Evolutionary conservation across 2,329 filamentous ascomycete species (phyloP).

Genomic region (Teratosphaeria viscida): DNA sequence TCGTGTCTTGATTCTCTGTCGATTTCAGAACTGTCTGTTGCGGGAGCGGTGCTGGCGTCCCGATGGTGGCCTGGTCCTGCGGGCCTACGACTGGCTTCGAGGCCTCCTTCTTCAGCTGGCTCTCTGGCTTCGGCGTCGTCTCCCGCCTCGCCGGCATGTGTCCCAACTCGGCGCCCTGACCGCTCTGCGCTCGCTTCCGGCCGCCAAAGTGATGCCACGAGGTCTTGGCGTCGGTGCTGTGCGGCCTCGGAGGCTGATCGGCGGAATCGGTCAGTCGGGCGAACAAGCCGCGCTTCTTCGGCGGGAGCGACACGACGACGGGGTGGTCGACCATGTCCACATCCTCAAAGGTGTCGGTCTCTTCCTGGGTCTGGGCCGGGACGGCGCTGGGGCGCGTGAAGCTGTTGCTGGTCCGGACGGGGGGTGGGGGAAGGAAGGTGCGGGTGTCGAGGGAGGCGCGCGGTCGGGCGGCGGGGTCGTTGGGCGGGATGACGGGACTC

Average conservation of each 20-base stretch:
- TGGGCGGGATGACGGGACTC: slow-evolving; percentile 58
- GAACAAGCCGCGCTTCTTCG: slow-evolving; percentile 72
- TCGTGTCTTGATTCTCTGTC: not conserved
- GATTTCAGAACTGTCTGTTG: not conserved
- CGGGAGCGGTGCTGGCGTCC: not conserved
- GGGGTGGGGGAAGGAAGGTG: slow-evolving; percentile 28
- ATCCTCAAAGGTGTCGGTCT: slow-evolving; percentile 70
- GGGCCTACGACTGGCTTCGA: not conserved
- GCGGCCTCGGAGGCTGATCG: slow-evolving; percentile 8
- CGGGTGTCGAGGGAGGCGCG: slow-evolving; percentile 73
- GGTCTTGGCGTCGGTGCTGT: slow-evolving; percentile 10
- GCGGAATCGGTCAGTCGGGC: slow-evolving; percentile 7
- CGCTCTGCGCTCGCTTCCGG: slow-evolving; percentile 61
- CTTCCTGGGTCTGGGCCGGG: slow-evolving; percentile 19
- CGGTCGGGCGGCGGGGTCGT: slow-evolving; percentile 39
- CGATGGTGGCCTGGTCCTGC: not conserved
- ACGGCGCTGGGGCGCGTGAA: slow-evolving; percentile 23
- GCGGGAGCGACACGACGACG: slow-evolving; percentile 25
- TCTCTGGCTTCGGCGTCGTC: slow-evolving; percentile 17
- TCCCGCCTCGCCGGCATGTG: slow-evolving; percentile 36
- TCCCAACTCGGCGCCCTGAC: slow-evolving; percentile 61
- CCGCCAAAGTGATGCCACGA: slow-evolving; percentile 52
- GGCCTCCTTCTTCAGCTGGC: slow-evolving; percentile 8
- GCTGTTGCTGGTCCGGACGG: slow-evolving; percentile 31
- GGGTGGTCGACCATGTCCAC: slow-evolving; percentile 70